Evolutionary conservation across 2,329 filamentous ascomycete species (phyloP), one percentile per base, ranked within the genome.

Genomic region (Ophiostoma ips): DNA sequence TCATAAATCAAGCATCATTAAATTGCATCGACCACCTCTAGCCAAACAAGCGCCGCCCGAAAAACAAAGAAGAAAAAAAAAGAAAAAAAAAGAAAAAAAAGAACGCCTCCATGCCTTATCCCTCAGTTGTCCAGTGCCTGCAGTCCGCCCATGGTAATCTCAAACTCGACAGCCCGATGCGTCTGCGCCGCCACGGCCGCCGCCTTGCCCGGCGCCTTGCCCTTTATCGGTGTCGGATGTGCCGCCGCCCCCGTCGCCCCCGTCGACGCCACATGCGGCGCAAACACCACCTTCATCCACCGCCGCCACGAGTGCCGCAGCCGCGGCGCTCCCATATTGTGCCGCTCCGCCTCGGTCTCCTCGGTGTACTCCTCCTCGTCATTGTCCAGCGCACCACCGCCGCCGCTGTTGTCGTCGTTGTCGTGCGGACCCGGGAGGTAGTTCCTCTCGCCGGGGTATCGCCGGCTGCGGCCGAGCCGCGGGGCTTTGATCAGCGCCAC

Each of bases 201-300:
- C n/a, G 45, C 16, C 19, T 40, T 40, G 15, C 12, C 18, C 12
- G 33, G 30, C 30, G 49, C 43, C 18, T 43, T 38, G n/a, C 28
- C 28, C 8, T 28, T 38, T 15, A 33, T 16, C 16, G 4, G 5
- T 2, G 35, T 3, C 21, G 7, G 19, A 3, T 19, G 13, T 12
- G 12, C 37, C 21, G 2, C 18, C 8, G 38, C 38, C 21, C 10
- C 37, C 15, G 40, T 16, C 15, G 40, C 40, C 16, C 75, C 68
- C 54, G 69, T 70, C 2, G 72, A 73, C 2, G 68, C 66, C 4
- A 76, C 76, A 75, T 94, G 92, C 2, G 85, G 77, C 46, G 87
- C 84, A 68, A 95, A 96, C 1, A 94, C 90, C 9, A 96, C 77
- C 64, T 89, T 94, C 72, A 94, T 80, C 71, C 79, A 87, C 52